These are phyloP conservation scores for Psophocarpus tetragonolobus DNA, from an alignment of 306 rosid species.

Conservation along the genomic window DNA sequence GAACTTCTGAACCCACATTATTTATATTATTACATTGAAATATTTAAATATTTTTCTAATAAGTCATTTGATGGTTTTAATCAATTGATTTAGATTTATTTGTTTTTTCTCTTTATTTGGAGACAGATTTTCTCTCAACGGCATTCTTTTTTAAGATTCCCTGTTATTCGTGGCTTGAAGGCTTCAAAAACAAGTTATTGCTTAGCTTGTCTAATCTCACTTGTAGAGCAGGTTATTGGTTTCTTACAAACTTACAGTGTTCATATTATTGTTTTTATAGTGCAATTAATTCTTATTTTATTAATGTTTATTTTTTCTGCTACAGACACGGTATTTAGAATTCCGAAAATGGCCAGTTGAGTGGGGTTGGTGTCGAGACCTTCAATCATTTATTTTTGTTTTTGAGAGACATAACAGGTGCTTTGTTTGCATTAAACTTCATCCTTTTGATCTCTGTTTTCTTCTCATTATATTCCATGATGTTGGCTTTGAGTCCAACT, in stretches of 20 bases:
- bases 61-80: constrained; percentile 3
- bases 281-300: constrained; percentile 1
- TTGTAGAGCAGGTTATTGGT: constrained; percentile 84
- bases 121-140: constrained; percentile 65
- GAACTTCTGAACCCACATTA: background rate
- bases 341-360: constrained; percentile 86
- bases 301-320: constrained; percentile 4
- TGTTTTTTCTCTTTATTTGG: constrained; percentile 29
- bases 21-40: background rate
- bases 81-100: constrained; percentile 26
- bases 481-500: constrained; percentile 30
- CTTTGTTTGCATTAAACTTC: constrained; percentile 28
- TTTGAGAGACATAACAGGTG: constrained; percentile 91
- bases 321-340: constrained; percentile 69
- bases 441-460: constrained; percentile 21
- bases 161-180: constrained; percentile 52
- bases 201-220: constrained; percentile 78
- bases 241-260: constrained; percentile 23
- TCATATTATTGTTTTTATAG: background rate
- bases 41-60: background rate
- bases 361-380: constrained; percentile 99
- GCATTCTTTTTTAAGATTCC: constrained; percentile 54
- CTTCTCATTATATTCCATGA: constrained; percentile 21
- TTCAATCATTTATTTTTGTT: constrained; percentile 87
- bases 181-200: constrained; percentile 73